Evolutionary conservation across 352 stramenopile genomes (phyloP).

Genomic region (Peronospora farinosa): DNA sequence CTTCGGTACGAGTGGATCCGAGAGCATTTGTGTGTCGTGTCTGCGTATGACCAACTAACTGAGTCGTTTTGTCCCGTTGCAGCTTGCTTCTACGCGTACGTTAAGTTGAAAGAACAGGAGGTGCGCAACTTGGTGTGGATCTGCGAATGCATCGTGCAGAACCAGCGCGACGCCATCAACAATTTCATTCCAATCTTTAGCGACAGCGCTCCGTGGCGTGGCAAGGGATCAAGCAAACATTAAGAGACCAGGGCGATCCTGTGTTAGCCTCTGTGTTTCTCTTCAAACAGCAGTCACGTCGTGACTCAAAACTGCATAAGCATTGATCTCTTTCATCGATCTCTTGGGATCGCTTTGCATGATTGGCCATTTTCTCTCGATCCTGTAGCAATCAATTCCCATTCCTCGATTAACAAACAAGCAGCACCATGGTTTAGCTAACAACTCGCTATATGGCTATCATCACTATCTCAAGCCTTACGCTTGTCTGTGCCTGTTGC

Average conservation of each 20-base stretch:
- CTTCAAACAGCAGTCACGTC: not conserved
- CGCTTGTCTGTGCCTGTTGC: slow-evolving; percentile 3
- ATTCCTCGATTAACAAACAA: not conserved
- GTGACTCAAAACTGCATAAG: slow-evolving; percentile 14
- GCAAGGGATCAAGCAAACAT: slow-evolving; percentile 65
- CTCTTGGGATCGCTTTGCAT: not conserved
- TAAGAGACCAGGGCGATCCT: slow-evolving; percentile 5
- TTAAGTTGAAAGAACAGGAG: slow-evolving; percentile 99
- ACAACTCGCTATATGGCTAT: not conserved
- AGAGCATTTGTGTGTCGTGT: too few species aligned
- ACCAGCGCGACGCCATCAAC: slow-evolving; percentile 98
- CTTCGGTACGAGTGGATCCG: slow-evolving; percentile 67
- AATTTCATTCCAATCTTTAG: slow-evolving; percentile 99
- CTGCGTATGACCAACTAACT: not conserved
- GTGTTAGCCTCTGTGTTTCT: too few species aligned
- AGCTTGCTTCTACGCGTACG: slow-evolving; percentile 97
- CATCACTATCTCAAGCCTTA: not conserved
- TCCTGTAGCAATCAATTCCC: slow-evolving; percentile 2
- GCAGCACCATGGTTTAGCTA: too few species aligned
- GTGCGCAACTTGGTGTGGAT: slow-evolving; percentile 99
- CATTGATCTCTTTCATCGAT: slow-evolving; percentile 13
- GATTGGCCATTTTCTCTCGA: slow-evolving; percentile 12
- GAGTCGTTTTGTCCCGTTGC: not conserved
- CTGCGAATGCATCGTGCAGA: slow-evolving; percentile 98
- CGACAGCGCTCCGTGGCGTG: slow-evolving; percentile 90